Conservation (phyloP, 345 rosid genomes). For the Lumnitzera racemosa region DNA sequence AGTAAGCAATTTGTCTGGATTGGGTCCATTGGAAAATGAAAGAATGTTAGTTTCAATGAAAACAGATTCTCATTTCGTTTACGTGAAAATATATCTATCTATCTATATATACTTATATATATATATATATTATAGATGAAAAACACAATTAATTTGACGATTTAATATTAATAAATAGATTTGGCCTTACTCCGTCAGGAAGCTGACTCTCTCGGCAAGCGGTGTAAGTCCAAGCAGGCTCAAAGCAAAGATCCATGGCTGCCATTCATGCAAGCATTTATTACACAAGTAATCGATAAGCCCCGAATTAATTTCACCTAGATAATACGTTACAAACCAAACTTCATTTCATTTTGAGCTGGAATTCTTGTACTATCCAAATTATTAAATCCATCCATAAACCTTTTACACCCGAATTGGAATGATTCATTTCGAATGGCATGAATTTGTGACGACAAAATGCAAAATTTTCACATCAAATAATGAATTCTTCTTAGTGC, state of each 20-base stretch:
- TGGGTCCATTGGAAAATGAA: background rate
- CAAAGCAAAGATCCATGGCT: slow-evolving; percentile 85
- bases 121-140: background rate
- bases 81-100: background rate
- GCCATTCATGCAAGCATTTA: slow-evolving; percentile 10
- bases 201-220: slow-evolving; percentile 90
- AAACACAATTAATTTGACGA: background rate
- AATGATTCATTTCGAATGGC: too few species aligned
- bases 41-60: background rate
- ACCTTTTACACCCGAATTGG: too few species aligned
- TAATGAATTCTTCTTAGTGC: too few species aligned
- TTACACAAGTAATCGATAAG: background rate
- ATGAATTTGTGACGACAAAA: too few species aligned
- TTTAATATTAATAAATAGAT: background rate
- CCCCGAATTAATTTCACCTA: too few species aligned
- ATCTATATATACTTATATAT: too few species aligned
- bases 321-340: too few species aligned
- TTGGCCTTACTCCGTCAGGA: slow-evolving; percentile 74
- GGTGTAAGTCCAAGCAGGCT: slow-evolving; percentile 81
- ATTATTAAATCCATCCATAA: too few species aligned
- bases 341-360: too few species aligned
- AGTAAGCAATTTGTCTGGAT: slow-evolving; percentile 77
- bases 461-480: too few species aligned
- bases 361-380: too few species aligned
- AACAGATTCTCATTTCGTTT: background rate